Conservation (phyloP, 192 early-diverging fungal species). For the Linnemannia hyalina region DNA sequence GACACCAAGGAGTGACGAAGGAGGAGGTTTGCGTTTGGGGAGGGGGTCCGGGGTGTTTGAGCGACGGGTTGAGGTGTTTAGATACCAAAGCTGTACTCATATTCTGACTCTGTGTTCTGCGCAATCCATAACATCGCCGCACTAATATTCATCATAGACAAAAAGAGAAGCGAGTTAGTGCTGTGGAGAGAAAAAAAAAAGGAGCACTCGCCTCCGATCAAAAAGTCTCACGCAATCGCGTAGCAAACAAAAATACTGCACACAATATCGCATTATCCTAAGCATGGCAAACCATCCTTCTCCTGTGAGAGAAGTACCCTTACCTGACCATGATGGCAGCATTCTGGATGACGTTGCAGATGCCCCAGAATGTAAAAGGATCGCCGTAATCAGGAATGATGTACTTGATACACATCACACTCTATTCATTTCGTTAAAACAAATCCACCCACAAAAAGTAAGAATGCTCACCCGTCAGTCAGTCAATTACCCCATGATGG, state of each 20-base stretch:
- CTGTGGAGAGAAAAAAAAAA: background rate
- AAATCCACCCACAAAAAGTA: too few species aligned
- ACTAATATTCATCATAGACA: background rate
- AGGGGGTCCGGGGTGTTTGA: too few species aligned
- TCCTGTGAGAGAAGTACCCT: background rate
- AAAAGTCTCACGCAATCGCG: background rate
- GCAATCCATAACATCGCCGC: conserved; percentile 56
- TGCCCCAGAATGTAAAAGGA: conserved; percentile 42
- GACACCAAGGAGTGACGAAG: too few species aligned
- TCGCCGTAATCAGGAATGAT: conserved; percentile 32
- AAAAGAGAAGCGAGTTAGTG: background rate
- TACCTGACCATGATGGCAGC: conserved; percentile 45
- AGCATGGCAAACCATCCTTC: background rate
- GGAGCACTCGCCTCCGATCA: background rate
- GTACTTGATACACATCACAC: conserved; percentile 48
- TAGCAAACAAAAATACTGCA: background rate
- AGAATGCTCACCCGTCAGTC: too few species aligned
- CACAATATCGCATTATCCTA: background rate
- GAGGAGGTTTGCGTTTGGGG: background rate
- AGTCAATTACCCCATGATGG: too few species aligned
- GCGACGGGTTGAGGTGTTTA: background rate
- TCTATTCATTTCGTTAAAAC: background rate
- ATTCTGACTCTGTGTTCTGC: conserved; percentile 53
- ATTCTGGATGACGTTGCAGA: conserved; percentile 53
- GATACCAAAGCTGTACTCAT: conserved; percentile 54